Conservation (phyloP, 495 filamentous ascomycete genomes). For the Chlorociboria aeruginascens region DNA sequence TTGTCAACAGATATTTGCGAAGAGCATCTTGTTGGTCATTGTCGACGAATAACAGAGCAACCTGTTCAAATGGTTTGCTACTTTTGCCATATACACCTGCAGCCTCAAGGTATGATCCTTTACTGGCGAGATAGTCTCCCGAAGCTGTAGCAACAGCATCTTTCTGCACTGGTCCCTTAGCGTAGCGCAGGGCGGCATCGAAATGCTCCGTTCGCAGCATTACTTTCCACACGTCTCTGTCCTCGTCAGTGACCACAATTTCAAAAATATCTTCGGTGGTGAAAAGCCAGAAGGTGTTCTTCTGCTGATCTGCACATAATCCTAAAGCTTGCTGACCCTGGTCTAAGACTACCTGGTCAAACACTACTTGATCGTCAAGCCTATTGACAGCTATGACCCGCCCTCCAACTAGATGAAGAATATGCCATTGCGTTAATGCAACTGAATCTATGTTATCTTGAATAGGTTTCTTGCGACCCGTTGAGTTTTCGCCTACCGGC, state of each 20-base stretch:
- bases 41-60: slow-evolving; percentile 83
- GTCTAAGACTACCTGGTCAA: slow-evolving; percentile 78
- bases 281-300: slow-evolving; percentile 95
- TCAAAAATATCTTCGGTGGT: slow-evolving; percentile 85
- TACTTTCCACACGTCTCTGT: slow-evolving; percentile 88
- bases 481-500: slow-evolving; percentile 48
- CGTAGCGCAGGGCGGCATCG: slow-evolving; percentile 74
- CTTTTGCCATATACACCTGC: slow-evolving; percentile 87
- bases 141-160: slow-evolving; percentile 83
- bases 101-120: slow-evolving; percentile 72
- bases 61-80: slow-evolving; percentile 93
- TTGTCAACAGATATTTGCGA: slow-evolving; percentile 78
- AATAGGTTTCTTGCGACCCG: slow-evolving; percentile 49
- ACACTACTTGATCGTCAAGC: slow-evolving; percentile 71
- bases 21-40: slow-evolving; percentile 82
- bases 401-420: slow-evolving; percentile 72
- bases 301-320: slow-evolving; percentile 74
- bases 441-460: slow-evolving; percentile 67
- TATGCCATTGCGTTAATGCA: slow-evolving; percentile 84
- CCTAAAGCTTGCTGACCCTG: slow-evolving; percentile 65
- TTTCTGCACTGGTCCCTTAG: slow-evolving; percentile 57
- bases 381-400: slow-evolving; percentile 74
- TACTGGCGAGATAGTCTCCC: slow-evolving; percentile 72
- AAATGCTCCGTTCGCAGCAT: slow-evolving; percentile 77
- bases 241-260: slow-evolving; percentile 80